Conservation (phyloP, 2,329 filamentous ascomycete genomes). For the Alternaria arborescens region DNA sequence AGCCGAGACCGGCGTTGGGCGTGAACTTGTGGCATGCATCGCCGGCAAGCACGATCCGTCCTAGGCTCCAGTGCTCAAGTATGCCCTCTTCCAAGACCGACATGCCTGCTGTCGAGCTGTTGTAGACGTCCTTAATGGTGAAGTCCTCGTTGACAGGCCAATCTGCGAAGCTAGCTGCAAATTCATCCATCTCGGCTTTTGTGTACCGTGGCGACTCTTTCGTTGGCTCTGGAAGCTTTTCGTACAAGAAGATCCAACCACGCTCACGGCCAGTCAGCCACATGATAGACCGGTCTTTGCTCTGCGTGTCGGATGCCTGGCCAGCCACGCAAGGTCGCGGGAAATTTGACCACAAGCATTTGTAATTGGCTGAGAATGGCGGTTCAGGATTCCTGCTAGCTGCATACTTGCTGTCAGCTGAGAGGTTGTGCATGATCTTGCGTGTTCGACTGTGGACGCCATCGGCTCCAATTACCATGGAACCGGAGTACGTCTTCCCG, state of each 20-base stretch:
- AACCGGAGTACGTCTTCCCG: background rate
- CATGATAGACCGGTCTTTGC: background rate
- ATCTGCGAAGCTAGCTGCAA: conserved; percentile 2
- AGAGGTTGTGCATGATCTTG: conserved; percentile 5
- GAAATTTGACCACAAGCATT: conserved; percentile 1
- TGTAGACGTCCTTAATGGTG: background rate
- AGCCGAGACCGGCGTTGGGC: background rate
- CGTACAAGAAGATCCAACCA: conserved; percentile 5
- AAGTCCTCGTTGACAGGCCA: conserved; percentile 7
- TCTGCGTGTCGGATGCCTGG: background rate
- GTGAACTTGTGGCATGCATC: conserved; percentile 12
- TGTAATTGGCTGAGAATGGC: background rate
- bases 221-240: background rate
- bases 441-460: conserved; percentile 7
- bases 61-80: conserved; percentile 7
- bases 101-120: conserved; percentile 6
- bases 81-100: conserved; percentile 3
- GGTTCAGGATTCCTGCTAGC: conserved; percentile 1
- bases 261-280: conserved; percentile 1
- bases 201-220: conserved; percentile 1
- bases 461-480: conserved; percentile 2
- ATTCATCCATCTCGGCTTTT: background rate
- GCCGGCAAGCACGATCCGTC: background rate
- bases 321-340: background rate
- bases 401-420: background rate